Evolutionary conservation across 345 rosid genomes (phyloP).

Genomic region (Citrus australasica): DNA sequence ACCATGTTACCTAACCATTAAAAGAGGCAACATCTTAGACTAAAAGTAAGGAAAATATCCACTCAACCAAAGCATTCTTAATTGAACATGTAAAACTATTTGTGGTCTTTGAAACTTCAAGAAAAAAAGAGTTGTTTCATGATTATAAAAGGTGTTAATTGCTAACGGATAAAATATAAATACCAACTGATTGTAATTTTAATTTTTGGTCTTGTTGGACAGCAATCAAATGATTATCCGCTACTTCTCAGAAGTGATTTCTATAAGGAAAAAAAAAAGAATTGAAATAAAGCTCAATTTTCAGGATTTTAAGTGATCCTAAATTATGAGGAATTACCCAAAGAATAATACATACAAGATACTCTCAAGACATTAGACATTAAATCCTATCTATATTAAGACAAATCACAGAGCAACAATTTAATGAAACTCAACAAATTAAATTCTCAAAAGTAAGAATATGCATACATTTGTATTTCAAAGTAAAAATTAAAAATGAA

Average conservation of each 20-base stretch:
- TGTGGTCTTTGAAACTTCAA: neutral
- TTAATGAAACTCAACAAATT: neutral
- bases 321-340: constrained; percentile 16
- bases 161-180: neutral
- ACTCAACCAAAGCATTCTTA: neutral
- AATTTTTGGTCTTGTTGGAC: constrained; percentile 83
- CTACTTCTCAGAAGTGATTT: constrained; percentile 69
- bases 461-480: neutral
- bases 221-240: constrained; percentile 79
- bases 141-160: neutral
- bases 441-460: neutral
- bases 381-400: neutral
- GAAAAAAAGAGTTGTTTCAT: neutral
- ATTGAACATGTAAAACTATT: neutral
- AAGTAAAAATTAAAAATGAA: neutral
- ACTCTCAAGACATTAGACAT: neutral
- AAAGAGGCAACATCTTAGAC: constrained; percentile 12
- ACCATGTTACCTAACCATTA: constrained; percentile 26
- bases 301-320: neutral
- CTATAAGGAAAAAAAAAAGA: neutral
- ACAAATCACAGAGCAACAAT: neutral
- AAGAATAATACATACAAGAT: neutral
- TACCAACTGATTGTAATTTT: constrained; percentile 38
- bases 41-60: neutral
- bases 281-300: neutral